These are phyloP conservation scores for Coemansia sp. DNA, from an alignment of 371 early-diverging fungal genomes.

Conservation along the genomic window DNA sequence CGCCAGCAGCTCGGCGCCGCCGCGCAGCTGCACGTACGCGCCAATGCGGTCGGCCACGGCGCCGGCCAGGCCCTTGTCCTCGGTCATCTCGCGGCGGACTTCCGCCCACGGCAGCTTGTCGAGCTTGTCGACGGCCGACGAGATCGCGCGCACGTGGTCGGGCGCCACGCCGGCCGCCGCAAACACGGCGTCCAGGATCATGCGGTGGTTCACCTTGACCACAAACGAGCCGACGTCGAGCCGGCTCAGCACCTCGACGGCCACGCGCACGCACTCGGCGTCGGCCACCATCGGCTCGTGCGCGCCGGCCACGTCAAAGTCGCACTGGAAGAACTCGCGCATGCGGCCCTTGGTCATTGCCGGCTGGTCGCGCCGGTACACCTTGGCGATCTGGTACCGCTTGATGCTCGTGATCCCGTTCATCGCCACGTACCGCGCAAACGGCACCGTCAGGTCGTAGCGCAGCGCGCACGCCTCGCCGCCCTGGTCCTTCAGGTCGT, in stretches of 20 bases:
- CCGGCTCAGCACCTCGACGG: slow-evolving; percentile 75
- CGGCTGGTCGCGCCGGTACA: slow-evolving; percentile 99
- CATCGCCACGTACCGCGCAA: slow-evolving; percentile 98
- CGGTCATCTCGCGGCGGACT: slow-evolving; percentile 93
- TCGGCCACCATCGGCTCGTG: slow-evolving; percentile 97
- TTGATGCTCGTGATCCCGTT: slow-evolving; percentile 88
- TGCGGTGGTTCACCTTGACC: slow-evolving; percentile 95
- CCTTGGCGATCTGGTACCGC: slow-evolving; percentile 99
- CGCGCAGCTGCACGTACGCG: slow-evolving; percentile 80
- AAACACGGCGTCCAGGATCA: slow-evolving; percentile 96
- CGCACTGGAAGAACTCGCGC: slow-evolving; percentile 99
- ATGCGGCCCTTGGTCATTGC: slow-evolving; percentile 97
- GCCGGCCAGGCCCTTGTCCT: slow-evolving; percentile 81
- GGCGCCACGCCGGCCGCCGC: slow-evolving; percentile 92
- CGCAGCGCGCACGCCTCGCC: slow-evolving; percentile 97
- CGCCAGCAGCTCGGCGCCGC: slow-evolving; percentile 77
- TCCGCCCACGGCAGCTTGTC: slow-evolving; percentile 97
- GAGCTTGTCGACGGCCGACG: slow-evolving; percentile 98
- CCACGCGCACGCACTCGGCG: slow-evolving; percentile 88
- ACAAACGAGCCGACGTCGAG: slow-evolving; percentile 83
- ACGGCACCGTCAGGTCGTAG: slow-evolving; percentile 99
- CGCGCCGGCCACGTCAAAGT: slow-evolving; percentile 98
- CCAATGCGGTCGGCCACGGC: slow-evolving; percentile 88
- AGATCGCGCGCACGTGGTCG: slow-evolving; percentile 84
- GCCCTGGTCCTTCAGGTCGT: slow-evolving; percentile 98